Base-by-base conservation (phyloP, 164 flowering plant species). In the Protea cynaroides region DNA sequence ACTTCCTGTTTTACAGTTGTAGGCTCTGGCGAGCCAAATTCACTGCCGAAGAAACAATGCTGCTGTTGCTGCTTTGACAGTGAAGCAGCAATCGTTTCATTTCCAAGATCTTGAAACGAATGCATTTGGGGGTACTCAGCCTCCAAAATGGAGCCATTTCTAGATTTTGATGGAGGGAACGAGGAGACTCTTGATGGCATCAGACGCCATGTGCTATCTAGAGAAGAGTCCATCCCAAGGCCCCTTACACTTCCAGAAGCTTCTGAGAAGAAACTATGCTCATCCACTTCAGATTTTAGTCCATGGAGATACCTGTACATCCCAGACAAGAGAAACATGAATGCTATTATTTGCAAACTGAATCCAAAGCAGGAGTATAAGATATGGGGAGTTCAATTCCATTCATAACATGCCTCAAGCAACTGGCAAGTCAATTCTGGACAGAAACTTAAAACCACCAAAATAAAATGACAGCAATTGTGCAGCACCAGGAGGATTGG, bases 201-300 rank as follows among this genome's bases (percentile, higher is more conserved):
- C 67, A 80, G 70, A 15, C 77, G 84, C 93, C 96, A 87, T 25
- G 86, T 59, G 69, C 67, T 80, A 47, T 82, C 87, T n/a, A 76
- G 22, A 37, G 74, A 76, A 24, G 81, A 65, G 43, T 79, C 85
- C 69, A 83, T 76, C 62, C 80, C 84, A 24, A 82, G 74, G 52
- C 70, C 72, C 72, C 85, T 75, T 56, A 67, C 63, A 76, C 80
- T 80, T 54, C 83, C 96, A 8, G 93, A 80, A 60, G 89, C 79
- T 66, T 81, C 91, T 7, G 88, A 72, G 59, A 86, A 84, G 78
- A 86, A 86, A 68, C 81, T 82, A 61, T 79, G 84, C 77, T 79
- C 88, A 18, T 85, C 89, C 22, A 56, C 74, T 44, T 84, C 87
- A 22, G 82, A 61, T 66, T 78, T 81, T 52, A 76, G 69, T 59